Evolutionary conservation across 805 yeast genomes (phyloP), one percentile per base, ranked within the genome.

Genomic region (Nakazawaea populi): DNA sequence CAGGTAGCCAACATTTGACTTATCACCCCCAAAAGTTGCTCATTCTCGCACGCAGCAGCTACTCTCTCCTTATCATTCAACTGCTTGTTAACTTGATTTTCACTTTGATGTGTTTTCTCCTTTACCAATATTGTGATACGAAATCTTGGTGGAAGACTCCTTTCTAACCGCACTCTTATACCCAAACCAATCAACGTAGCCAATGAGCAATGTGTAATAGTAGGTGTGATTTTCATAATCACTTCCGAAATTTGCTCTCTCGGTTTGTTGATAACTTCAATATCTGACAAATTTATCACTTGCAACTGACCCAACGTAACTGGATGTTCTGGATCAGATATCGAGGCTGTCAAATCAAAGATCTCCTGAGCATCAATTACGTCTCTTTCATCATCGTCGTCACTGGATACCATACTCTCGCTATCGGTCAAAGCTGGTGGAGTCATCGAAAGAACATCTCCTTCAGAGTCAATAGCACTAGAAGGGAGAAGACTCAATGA

Each of bases 271-370:
- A 67, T 71, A 3, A 94, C 89, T 39, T 70, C 66, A 52, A 94
- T 94, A 63, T 95, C 96, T 5, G 77, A 75, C 46, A 94, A 71
- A 59, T 89, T 90, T 1, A 94, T 96, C 41, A 94, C 97, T 0
- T 97, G 92, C 14, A 94, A 74, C 67, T 94, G 98, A 0, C 97
- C 99, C 52, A 94, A 72, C 0, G 97, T 86, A 42, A 94, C 72
- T 0, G 99, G 99, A 65, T 94, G 99, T 62, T 94, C 99, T 1
- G 99, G 99, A 64, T 94, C 99, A 0, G 95, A 86, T 10, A 90
- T 89, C 32, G 85, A 79, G 5, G 97, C 82, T 2, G 89, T 88
- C 45, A 92, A 71, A 63, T 91, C 96, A 59, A 81, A 90, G 5
- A 92, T 83, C 63, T 92, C 99, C 63, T 92, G 97, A 1, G 90